phyloP scores from a whole-genome alignment of 805 yeast species.

The Saturnispora silvae region DNA sequence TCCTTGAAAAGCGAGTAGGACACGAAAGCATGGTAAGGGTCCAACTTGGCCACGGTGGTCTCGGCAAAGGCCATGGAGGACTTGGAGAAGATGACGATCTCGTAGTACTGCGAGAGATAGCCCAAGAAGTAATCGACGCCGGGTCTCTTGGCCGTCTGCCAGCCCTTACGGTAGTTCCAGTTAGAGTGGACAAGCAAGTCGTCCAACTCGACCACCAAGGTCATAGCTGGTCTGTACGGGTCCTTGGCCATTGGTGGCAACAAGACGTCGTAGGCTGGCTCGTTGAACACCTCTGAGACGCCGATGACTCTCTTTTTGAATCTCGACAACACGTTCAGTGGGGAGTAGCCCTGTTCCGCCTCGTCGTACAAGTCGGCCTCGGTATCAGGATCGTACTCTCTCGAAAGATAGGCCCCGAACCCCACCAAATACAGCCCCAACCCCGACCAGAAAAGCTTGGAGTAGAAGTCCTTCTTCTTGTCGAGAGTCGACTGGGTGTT shows the following conservation, averaged over 20 bases:
- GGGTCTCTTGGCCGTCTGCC: conserved; percentile 99
- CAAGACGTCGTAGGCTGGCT: conserved; percentile 87
- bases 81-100: conserved; percentile 82
- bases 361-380: conserved; percentile 35
- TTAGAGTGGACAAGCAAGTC: conserved; percentile 84
- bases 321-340: conserved; percentile 56
- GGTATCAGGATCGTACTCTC: conserved; percentile 80
- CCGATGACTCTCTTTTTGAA: conserved; percentile 61
- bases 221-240: conserved; percentile 84
- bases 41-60: conserved; percentile 75
- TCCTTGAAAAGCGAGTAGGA: conserved; percentile 84
- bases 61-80: conserved; percentile 81
- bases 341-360: conserved; percentile 60
- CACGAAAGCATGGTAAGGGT: conserved; percentile 84
- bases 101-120: conserved; percentile 90
- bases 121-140: conserved; percentile 96
- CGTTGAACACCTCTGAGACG: conserved; percentile 74
- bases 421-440: conserved; percentile 31
- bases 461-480: conserved; percentile 71
- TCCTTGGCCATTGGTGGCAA: conserved; percentile 88
- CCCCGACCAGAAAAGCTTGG: conserved; percentile 52
- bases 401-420: conserved; percentile 55
- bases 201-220: conserved; percentile 81
- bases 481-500: conserved; percentile 60
- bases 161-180: conserved; percentile 87